phyloP scores from a whole-genome alignment of 139 green algal genomes.

The Picocystis salinarum region DNA sequence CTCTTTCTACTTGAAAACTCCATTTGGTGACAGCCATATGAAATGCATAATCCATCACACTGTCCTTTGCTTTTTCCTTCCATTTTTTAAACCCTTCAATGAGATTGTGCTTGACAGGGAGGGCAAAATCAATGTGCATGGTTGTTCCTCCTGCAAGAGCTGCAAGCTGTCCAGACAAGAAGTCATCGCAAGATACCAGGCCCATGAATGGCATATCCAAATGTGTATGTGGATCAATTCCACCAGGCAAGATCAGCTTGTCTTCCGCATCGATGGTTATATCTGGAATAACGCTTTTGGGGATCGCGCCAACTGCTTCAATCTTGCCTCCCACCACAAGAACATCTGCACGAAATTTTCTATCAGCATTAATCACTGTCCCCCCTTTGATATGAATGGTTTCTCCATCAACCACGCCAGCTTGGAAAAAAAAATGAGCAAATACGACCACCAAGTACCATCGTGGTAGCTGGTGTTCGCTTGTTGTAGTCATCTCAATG shows the following conservation, averaged over 20 bases:
- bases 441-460: no score
- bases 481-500: no score
- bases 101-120: conserved; percentile 61
- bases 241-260: conserved; percentile 75
- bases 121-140: conserved; percentile 91
- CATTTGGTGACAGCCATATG: conserved; percentile 89
- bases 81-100: conserved; percentile 31
- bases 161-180: conserved; percentile 52
- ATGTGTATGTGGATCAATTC: conserved; percentile 94
- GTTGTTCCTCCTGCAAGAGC: conserved; percentile 85
- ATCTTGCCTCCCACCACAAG: conserved; percentile 59
- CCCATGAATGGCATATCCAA: conserved; percentile 92
- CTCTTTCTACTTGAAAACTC: conserved; percentile 32
- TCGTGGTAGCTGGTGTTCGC: no score
- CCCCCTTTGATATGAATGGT: no score
- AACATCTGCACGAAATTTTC: conserved; percentile 42
- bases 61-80: conserved; percentile 27
- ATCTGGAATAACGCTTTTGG: neutral
- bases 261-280: conserved; percentile 53
- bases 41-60: conserved; percentile 83
- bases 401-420: no score
- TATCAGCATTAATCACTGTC: conserved; percentile 74
- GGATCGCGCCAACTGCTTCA: conserved; percentile 19
- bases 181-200: conserved; percentile 53
- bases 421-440: no score